Conservation (phyloP, 2,329 filamentous ascomycete genomes). For the Pyrenophora seminiperda region DNA sequence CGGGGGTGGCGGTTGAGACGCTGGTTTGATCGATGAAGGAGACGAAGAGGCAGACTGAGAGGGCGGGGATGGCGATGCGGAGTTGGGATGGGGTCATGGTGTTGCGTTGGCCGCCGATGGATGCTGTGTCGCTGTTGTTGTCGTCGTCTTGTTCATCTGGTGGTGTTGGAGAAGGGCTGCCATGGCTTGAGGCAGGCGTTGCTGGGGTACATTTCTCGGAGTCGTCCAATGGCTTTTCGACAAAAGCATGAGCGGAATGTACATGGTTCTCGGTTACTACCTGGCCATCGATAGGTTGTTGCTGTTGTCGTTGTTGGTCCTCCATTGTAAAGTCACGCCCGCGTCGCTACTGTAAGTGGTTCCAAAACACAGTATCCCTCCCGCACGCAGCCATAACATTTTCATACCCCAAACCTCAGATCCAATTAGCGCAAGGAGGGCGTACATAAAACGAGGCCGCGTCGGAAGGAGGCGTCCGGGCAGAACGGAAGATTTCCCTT, state of each 20-base stretch:
- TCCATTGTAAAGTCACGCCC: background rate
- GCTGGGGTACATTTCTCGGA: background rate
- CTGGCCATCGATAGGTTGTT: background rate
- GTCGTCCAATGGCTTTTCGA: background rate
- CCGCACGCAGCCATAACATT: no score
- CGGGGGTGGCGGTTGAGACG: constrained; percentile 52
- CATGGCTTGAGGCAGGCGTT: background rate
- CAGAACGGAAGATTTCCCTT: background rate
- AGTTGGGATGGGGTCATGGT: constrained; percentile 59
- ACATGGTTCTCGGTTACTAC: background rate
- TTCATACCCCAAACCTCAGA: no score
- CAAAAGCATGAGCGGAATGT: background rate
- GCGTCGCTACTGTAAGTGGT: no score
- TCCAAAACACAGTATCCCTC: no score
- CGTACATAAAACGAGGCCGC: constrained; percentile 3
- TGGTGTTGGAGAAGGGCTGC: background rate
- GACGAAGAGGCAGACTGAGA: constrained; percentile 61
- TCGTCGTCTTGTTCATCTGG: background rate
- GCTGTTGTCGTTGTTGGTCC: background rate
- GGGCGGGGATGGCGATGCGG: constrained; percentile 58
- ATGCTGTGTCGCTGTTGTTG: constrained; percentile 18
- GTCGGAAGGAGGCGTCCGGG: constrained; percentile 1
- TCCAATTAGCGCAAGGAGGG: no score
- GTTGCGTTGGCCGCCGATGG: constrained; percentile 56
- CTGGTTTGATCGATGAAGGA: constrained; percentile 64